Conservation (phyloP, 352 stramenopile species). For the Pythium biforme region DNA sequence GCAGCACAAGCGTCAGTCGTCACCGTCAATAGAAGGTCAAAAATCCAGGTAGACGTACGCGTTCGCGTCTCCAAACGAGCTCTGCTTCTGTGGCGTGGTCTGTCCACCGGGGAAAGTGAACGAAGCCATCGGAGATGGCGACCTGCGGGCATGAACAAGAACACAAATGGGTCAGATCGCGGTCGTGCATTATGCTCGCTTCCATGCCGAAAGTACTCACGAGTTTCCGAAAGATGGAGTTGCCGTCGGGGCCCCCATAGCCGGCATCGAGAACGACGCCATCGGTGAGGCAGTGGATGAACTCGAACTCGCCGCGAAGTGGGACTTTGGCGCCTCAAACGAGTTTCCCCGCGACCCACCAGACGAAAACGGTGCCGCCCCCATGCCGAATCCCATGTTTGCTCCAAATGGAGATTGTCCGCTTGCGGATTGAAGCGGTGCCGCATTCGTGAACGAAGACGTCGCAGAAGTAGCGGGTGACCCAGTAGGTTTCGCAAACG, state of each 20-base stretch:
- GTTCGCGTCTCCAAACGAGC: constrained; percentile 41
- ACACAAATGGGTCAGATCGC: background rate
- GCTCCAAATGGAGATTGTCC: constrained; percentile 8
- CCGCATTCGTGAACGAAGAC: constrained; percentile 19
- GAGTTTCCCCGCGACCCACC: constrained; percentile 39
- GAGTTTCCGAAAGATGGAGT: constrained; percentile 5
- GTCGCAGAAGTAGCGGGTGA: constrained; percentile 17
- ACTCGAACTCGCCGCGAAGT: constrained; percentile 24
- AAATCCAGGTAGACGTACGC: constrained; percentile 36
- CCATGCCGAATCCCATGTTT: constrained; percentile 20
- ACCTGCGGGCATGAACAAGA: constrained; percentile 13
- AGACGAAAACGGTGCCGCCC: constrained; percentile 11
- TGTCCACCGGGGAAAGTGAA: constrained; percentile 38
- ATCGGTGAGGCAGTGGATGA: constrained; percentile 27
- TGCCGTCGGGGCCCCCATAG: constrained; percentile 4
- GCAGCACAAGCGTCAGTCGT: background rate
- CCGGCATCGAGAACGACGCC: constrained; percentile 39
- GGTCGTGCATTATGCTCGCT: constrained; percentile 7
- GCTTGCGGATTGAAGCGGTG: constrained; percentile 13
- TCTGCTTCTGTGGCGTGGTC: constrained; percentile 32
- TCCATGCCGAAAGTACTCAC: constrained; percentile 15
- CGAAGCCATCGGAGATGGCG: constrained; percentile 33
- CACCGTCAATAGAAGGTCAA: no score
- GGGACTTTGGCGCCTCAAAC: constrained; percentile 27
- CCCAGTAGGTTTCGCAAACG: constrained; percentile 27